These are phyloP conservation scores for Paramecium primaurelia DNA, from an alignment of 73 alveolate species.

Conservation along the genomic window DNA sequence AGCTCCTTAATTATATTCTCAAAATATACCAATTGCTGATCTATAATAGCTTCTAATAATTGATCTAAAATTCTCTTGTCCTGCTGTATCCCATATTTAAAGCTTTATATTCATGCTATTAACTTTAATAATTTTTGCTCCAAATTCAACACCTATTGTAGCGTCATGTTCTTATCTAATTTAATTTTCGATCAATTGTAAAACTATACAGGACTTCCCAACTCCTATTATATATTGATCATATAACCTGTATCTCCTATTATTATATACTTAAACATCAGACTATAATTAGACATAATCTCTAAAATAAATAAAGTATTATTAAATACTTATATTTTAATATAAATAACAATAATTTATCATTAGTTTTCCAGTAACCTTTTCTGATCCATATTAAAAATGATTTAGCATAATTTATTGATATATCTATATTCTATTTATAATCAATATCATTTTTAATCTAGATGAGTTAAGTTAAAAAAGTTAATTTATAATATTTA, in stretches of 20 bases:
- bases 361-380: not conserved
- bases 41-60: slow-evolving; percentile 70
- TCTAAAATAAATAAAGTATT: not conserved
- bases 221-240: slow-evolving; percentile 52
- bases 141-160: slow-evolving; percentile 77
- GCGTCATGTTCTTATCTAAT: slow-evolving; percentile 68
- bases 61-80: slow-evolving; percentile 68
- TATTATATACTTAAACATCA: slow-evolving; percentile 67
- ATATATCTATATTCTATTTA: no score
- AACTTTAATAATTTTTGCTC: slow-evolving; percentile 66
- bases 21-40: slow-evolving; percentile 50
- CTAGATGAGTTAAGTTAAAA: no score
- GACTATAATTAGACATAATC: slow-evolving; percentile 60
- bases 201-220: slow-evolving; percentile 71
- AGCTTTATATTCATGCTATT: slow-evolving; percentile 64
- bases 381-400: no score
- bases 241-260: slow-evolving; percentile 72
- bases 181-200: slow-evolving; percentile 67
- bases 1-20: slow-evolving; percentile 55
- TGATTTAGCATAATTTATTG: no score
- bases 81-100: slow-evolving; percentile 79
- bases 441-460: no score
- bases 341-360: not conserved
- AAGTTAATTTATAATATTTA: no score
- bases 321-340: not conserved